A percentile compares a stretch with the other conserved stretches of the same genome.
These are phyloP conservation scores for Sugiyamaella marilandica DNA, from an alignment of 805 yeast genomes.

Conservation along the genomic window DNA sequence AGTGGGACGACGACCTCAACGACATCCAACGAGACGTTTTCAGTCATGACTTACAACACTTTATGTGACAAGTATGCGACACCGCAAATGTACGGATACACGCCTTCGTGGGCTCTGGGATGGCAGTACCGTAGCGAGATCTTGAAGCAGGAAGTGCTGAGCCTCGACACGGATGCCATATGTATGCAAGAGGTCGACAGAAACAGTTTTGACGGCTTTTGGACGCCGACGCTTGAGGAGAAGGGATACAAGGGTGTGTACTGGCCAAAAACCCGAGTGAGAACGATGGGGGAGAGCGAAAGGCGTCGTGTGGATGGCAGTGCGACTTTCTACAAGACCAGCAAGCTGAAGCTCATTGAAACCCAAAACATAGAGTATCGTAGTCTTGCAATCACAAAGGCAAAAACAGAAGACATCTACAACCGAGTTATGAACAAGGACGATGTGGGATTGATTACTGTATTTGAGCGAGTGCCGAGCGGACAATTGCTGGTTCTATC, in stretches of 20 bases:
- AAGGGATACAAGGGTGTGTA: conserved; percentile 78
- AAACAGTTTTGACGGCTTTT: conserved; percentile 75
- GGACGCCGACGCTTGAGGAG: conserved; percentile 69
- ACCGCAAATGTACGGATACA: conserved; percentile 82
- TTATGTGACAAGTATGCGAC: conserved; percentile 96
- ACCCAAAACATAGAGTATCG: conserved; percentile 79
- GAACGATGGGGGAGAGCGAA: conserved; percentile 74
- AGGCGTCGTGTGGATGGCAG: conserved; percentile 95
- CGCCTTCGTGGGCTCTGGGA: conserved; percentile 94
- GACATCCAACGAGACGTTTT: conserved; percentile 39
- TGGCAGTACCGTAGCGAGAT: conserved; percentile 87
- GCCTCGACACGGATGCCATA: conserved; percentile 65
- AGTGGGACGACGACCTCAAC: not conserved
- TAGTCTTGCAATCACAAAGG: conserved; percentile 39
- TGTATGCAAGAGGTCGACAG: conserved; percentile 97
- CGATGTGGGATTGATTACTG: conserved; percentile 75
- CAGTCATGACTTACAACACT: conserved; percentile 82
- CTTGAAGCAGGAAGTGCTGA: conserved; percentile 66
- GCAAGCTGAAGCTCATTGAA: conserved; percentile 64
- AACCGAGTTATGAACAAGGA: conserved; percentile 96
- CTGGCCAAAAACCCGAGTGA: conserved; percentile 85
- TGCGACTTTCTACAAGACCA: conserved; percentile 79
- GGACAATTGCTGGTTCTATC: conserved; percentile 71
- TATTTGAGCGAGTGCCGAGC: conserved; percentile 66
- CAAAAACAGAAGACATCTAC: conserved; percentile 89